A percentile compares a stretch with the other conserved stretches of the same genome.
Evolutionary conservation across 352 stramenopile species (phyloP).

Genomic region (Paralagenidium karlingii): DNA sequence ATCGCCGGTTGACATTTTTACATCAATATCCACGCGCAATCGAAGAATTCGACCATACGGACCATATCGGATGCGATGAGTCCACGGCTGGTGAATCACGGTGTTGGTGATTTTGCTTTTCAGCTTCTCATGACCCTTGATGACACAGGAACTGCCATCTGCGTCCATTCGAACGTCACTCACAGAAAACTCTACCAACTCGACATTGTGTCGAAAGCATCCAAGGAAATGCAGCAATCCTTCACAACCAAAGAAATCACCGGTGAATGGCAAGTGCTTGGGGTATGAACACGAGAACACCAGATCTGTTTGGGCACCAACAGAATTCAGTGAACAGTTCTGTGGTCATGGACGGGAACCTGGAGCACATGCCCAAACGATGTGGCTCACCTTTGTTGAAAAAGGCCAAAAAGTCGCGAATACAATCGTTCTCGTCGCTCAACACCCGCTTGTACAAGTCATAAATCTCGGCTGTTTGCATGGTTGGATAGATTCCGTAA

Average conservation of each 20-base stretch:
- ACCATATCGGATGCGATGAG: slow-evolving; percentile 61
- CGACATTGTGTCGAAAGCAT: slow-evolving; percentile 61
- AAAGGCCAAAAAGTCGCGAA: slow-evolving; percentile 65
- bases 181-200: slow-evolving; percentile 70
- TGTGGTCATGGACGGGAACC: too few species aligned
- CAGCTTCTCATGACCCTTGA: slow-evolving; percentile 73
- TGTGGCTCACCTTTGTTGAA: slow-evolving; percentile 65
- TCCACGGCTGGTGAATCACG: slow-evolving; percentile 63
- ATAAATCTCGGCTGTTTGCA: slow-evolving; percentile 67
- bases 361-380: background rate
- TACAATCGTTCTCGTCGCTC: slow-evolving; percentile 24
- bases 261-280: slow-evolving; percentile 60
- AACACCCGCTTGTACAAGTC: slow-evolving; percentile 62
- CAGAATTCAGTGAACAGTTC: slow-evolving; percentile 1
- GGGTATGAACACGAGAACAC: slow-evolving; percentile 77
- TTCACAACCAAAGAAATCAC: slow-evolving; percentile 80
- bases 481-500: slow-evolving; percentile 51
- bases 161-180: slow-evolving; percentile 40
- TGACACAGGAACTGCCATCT: slow-evolving; percentile 49
- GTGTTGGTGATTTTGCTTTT: slow-evolving; percentile 65
- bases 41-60: slow-evolving; percentile 74
- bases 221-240: slow-evolving; percentile 68
- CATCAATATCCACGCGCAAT: slow-evolving; percentile 64
- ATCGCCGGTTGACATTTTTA: slow-evolving; percentile 47
- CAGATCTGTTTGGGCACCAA: slow-evolving; percentile 21